phyloP scores from a whole-genome alignment of 768 basidiomycete genomes.

The Mycena epipterygia region DNA sequence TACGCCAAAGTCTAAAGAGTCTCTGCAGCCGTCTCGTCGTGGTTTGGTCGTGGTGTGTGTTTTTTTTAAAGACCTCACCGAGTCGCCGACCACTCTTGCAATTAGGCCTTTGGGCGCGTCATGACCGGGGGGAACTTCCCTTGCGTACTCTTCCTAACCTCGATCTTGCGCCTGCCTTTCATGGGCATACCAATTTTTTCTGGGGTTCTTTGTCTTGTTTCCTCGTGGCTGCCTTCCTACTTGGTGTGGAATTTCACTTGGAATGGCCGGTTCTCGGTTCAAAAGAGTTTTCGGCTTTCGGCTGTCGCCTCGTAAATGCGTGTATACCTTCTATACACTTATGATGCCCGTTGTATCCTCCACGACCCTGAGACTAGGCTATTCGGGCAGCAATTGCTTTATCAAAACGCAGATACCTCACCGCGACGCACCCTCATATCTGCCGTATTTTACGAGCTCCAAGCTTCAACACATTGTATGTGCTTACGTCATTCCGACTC shows the following conservation, averaged over 20 bases:
- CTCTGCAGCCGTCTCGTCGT: background rate
- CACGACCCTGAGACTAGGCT: constrained; percentile 10
- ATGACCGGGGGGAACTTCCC: background rate
- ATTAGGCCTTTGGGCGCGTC: constrained; percentile 1
- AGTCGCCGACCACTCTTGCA: background rate
- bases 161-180: background rate
- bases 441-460: background rate
- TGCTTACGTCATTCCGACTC: constrained; percentile 8
- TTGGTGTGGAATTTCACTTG: background rate
- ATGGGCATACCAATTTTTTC: constrained; percentile 1
- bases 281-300: background rate
- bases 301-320: background rate
- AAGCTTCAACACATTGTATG: background rate
- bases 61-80: background rate
- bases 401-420: constrained; percentile 10
- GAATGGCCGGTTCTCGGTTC: background rate
- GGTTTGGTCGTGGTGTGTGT: background rate
- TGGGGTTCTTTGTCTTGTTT: constrained; percentile 6
- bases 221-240: constrained; percentile 7
- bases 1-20: background rate
- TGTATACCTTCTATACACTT: constrained; percentile 4
- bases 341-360: background rate
- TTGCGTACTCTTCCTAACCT: constrained; percentile 3
- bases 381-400: background rate
- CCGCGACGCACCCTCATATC: background rate